Percentiles rank a stretch among this genome's conserved stretches.
Evolutionary conservation across 768 basidiomycete species (phyloP).

Genomic region (Lactarius sp.): DNA sequence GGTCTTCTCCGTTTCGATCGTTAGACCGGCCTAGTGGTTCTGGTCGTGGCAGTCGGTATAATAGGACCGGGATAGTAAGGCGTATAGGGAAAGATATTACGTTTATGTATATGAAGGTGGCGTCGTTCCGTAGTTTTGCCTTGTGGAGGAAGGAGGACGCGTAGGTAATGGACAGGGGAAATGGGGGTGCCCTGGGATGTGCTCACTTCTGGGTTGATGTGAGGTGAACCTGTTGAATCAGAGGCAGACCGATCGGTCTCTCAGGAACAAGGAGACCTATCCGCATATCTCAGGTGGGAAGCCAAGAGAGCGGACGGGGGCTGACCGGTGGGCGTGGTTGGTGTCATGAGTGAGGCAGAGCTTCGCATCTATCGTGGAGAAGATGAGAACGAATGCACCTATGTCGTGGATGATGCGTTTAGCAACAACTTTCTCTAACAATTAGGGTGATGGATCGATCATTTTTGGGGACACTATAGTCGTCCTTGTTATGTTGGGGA

Average conservation of each 20-base stretch:
- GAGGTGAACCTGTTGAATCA: background rate
- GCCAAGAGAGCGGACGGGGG: no score
- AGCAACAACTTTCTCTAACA: background rate
- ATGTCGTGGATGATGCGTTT: background rate
- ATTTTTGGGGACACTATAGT: background rate
- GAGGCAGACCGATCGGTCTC: background rate
- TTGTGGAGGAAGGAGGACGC: background rate
- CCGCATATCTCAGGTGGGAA: no score
- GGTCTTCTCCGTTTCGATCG: no score
- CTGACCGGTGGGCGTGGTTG: background rate
- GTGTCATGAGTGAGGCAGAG: background rate
- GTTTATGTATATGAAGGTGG: background rate
- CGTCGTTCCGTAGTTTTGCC: background rate
- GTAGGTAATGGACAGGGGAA: background rate
- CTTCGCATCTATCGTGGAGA: background rate
- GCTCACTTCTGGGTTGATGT: background rate
- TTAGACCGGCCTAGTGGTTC: no score
- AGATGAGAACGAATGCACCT: background rate
- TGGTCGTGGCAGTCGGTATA: no score
- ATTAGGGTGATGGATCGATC: background rate
- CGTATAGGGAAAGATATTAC: background rate
- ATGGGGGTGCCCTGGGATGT: background rate
- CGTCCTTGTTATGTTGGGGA: background rate
- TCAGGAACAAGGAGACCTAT: background rate
- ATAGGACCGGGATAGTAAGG: no score